Conservation (phyloP, 345 rosid species). For the Bruguiera sexangula region DNA sequence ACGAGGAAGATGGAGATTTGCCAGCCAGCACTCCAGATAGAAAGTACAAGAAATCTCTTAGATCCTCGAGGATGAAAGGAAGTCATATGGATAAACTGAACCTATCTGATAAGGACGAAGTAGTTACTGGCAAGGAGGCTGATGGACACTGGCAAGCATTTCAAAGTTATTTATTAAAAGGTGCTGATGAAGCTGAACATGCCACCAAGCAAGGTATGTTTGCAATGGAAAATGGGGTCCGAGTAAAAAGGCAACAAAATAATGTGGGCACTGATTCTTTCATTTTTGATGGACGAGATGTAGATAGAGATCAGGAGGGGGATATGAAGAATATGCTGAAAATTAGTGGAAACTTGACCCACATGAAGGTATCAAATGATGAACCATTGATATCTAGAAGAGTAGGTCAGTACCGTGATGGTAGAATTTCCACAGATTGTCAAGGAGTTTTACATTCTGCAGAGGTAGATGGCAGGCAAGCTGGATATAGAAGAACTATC, state of each 20-base stretch:
- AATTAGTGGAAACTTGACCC: constrained; percentile 45
- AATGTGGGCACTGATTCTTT: constrained; percentile 55
- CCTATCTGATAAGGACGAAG: constrained; percentile 35
- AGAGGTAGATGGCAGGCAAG: constrained; percentile 44
- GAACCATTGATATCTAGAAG: constrained; percentile 45
- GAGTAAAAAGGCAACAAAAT: constrained; percentile 46
- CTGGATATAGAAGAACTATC: constrained; percentile 35
- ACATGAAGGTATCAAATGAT: constrained; percentile 49
- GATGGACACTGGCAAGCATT: constrained; percentile 88
- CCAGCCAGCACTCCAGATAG: constrained; percentile 17
- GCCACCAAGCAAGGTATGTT: constrained; percentile 40
- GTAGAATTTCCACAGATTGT: constrained; percentile 34
- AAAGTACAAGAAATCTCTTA: constrained; percentile 29
- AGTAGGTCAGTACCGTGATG: constrained; percentile 34
- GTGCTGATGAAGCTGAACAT: constrained; percentile 67
- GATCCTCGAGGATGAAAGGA: constrained; percentile 40
- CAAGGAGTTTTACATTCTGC: constrained; percentile 42
- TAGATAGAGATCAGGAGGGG: constrained; percentile 43
- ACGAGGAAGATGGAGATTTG: constrained; percentile 41
- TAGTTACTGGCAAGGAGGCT: constrained; percentile 44
- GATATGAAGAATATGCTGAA: constrained; percentile 36
- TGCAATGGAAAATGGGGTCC: constrained; percentile 58
- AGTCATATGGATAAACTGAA: constrained; percentile 22
- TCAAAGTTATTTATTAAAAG: constrained; percentile 71
- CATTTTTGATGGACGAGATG: constrained; percentile 41